phyloP scores from a whole-genome alignment of 306 rosid species.

The Ochetophila trinervis region DNA sequence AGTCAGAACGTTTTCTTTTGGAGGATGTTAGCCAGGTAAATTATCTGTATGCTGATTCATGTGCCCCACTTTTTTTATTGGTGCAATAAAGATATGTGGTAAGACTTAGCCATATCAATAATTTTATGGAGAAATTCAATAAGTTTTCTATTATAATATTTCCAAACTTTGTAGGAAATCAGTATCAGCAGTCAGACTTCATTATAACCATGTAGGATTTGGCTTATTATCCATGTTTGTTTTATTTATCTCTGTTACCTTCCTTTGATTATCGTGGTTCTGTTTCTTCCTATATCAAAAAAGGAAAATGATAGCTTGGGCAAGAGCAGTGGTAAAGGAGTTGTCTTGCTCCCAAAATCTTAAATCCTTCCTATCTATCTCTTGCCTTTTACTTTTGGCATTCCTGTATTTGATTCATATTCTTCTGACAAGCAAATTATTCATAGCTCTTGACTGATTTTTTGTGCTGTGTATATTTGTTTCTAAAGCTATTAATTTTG shows the following conservation, averaged over 20 bases:
- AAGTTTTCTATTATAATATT: too few species aligned
- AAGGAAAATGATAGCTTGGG: neutral
- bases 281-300: neutral
- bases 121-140: neutral
- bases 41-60: neutral
- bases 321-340: neutral
- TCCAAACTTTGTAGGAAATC: neutral
- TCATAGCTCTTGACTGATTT: neutral
- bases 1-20: conserved; percentile 75
- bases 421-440: neutral
- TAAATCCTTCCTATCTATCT: too few species aligned
- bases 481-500: conserved; percentile 19
- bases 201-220: neutral
- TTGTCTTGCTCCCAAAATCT: neutral
- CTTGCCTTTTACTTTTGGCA: neutral
- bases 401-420: neutral
- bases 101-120: neutral
- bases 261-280: neutral
- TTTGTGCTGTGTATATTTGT: neutral
- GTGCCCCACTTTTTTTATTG: neutral
- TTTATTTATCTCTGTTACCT: neutral
- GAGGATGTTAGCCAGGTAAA: conserved; percentile 77
- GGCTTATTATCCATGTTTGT: neutral
- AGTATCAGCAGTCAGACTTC: neutral
- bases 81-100: neutral